Conservation (phyloP, 495 filamentous ascomycete species). For the Friedmanniomyces simplex region DNA sequence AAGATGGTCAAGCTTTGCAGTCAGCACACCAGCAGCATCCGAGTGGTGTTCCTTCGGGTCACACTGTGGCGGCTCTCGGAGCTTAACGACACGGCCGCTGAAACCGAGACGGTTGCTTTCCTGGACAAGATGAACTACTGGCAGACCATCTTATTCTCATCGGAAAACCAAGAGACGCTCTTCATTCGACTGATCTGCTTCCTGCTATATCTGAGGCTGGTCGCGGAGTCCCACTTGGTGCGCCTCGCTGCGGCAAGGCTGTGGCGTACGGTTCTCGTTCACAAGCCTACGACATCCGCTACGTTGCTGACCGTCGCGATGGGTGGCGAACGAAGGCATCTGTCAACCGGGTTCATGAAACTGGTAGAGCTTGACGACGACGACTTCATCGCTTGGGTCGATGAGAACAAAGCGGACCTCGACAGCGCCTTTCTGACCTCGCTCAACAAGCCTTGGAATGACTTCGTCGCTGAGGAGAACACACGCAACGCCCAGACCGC, state of each 20-base stretch:
- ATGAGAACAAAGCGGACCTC: constrained; percentile 69
- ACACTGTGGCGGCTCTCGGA: constrained; percentile 75
- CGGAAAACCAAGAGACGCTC: constrained; percentile 61
- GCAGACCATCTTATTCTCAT: constrained; percentile 80
- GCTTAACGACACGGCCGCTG: constrained; percentile 53
- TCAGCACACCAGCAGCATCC: constrained; percentile 63
- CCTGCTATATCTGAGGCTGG: constrained; percentile 72
- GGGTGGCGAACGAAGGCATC: constrained; percentile 52
- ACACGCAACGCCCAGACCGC: constrained; percentile 60
- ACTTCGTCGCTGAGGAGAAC: constrained; percentile 74
- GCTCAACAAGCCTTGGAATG: constrained; percentile 71
- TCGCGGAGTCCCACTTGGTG: constrained; percentile 51
- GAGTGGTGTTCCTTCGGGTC: constrained; percentile 62
- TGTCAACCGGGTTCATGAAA: constrained; percentile 72
- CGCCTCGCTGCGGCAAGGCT: constrained; percentile 71
- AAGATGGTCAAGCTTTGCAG: constrained; percentile 86
- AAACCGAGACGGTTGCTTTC: constrained; percentile 51
- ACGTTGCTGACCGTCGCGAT: constrained; percentile 59
- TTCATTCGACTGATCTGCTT: constrained; percentile 80
- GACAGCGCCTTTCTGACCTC: constrained; percentile 69
- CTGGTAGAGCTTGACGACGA: constrained; percentile 78
- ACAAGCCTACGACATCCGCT: constrained; percentile 78
- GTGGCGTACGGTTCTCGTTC: constrained; percentile 83
- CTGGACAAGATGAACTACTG: constrained; percentile 84
- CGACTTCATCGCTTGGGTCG: constrained; percentile 78